Evolutionary conservation across 306 rosid species (phyloP).

Genomic region (Lathyrus sativus): DNA sequence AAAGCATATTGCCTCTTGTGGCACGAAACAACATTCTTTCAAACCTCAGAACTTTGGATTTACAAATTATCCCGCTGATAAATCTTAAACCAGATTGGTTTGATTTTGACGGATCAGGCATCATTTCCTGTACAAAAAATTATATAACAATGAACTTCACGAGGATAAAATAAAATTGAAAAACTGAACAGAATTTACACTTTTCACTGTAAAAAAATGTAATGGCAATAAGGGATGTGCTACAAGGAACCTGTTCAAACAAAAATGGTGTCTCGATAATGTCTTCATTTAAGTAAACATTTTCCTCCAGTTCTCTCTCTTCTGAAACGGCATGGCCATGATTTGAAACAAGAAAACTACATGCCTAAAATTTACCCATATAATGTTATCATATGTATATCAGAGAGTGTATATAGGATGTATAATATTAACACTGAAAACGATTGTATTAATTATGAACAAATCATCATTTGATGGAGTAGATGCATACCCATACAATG

Average conservation of each 20-base stretch:
- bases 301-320: conserved; percentile 81
- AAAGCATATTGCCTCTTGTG: conserved; percentile 98
- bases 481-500: too few relatives aligned
- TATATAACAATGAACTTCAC: conserved; percentile 16
- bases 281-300: conserved; percentile 64
- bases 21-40: conserved; percentile 99
- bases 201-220: conserved; percentile 8
- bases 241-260: conserved; percentile 76
- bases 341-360: conserved; percentile 77
- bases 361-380: conserved; percentile 65
- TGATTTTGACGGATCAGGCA: conserved; percentile 67
- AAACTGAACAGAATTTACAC: conserved; percentile 25
- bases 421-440: conserved; percentile 24
- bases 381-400: conserved; percentile 21
- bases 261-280: conserved; percentile 65
- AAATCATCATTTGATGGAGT: neutral
- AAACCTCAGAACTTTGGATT: conserved; percentile 79
- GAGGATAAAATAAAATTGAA: conserved; percentile 26
- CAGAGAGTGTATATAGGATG: conserved; percentile 32
- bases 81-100: conserved; percentile 88
- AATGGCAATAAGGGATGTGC: conserved; percentile 19
- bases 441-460: neutral
- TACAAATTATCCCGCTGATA: conserved; percentile 89
- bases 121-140: conserved; percentile 62
- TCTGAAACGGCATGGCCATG: conserved; percentile 58